These are phyloP conservation scores for Gentiana dahurica DNA, from an alignment of 257 asterid genomes.

Conservation along the genomic window DNA sequence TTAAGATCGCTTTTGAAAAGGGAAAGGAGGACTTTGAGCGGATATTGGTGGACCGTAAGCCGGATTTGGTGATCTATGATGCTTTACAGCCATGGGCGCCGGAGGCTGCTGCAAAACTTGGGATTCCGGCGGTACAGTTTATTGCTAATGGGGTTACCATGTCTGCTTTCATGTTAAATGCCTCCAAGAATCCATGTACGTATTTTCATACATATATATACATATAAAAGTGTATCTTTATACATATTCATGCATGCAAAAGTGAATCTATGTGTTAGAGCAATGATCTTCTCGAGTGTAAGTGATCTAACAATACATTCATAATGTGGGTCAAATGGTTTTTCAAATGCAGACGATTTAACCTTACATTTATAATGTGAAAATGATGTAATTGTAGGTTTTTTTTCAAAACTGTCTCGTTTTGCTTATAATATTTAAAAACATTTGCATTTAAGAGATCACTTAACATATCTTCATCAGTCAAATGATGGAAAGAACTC, in stretches of 20 bases:
- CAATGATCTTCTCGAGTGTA: neutral
- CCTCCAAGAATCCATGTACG: too few relatives aligned
- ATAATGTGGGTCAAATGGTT: conserved; percentile 9
- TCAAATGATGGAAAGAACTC: too few relatives aligned
- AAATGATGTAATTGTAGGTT: too few relatives aligned
- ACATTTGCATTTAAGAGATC: too few relatives aligned
- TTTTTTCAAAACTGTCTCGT: too few relatives aligned
- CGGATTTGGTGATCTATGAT: conserved; percentile 12
- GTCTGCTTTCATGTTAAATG: conserved; percentile 2
- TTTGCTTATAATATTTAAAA: too few relatives aligned
- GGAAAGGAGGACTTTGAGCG: conserved; percentile 1
- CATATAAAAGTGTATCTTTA: conserved; percentile 3
- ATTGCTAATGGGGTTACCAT: neutral
- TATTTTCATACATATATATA: too few relatives aligned
- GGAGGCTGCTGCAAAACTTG: conserved; percentile 1
- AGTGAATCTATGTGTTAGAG: neutral
- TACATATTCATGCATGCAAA: conserved; percentile 1
- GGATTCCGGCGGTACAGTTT: conserved; percentile 9
- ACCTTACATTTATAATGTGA: too few relatives aligned
- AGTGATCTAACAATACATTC: conserved; percentile 3
- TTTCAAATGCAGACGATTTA: neutral
- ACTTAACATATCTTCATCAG: too few relatives aligned
- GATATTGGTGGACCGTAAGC: conserved; percentile 5
- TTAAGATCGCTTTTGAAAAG: conserved; percentile 14
- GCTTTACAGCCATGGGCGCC: conserved; percentile 13